These are phyloP conservation scores for Talaromyces sp. DNA, from an alignment of 2,329 filamentous ascomycete genomes.

Conservation along the genomic window DNA sequence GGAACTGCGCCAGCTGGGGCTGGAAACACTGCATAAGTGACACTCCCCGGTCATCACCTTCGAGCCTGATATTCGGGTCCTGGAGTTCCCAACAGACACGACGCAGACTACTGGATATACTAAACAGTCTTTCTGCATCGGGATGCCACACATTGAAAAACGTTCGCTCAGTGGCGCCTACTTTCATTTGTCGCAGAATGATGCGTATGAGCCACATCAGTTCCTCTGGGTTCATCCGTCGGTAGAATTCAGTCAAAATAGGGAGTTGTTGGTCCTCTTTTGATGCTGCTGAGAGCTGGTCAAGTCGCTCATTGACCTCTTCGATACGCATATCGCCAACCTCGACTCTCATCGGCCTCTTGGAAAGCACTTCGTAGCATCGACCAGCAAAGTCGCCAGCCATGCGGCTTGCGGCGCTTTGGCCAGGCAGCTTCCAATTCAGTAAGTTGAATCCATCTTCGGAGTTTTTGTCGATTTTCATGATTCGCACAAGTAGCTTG, in stretches of 20 bases:
- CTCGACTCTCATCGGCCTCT: constrained; percentile 68
- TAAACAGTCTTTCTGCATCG: constrained; percentile 73
- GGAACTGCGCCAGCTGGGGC: constrained; percentile 88
- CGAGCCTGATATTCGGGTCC: constrained; percentile 65
- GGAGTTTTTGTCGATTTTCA: constrained; percentile 86
- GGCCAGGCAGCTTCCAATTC: constrained; percentile 86
- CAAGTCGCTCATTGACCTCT: constrained; percentile 81
- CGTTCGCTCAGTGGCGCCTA: constrained; percentile 78
- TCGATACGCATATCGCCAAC: constrained; percentile 77
- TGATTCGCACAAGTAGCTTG: constrained; percentile 82
- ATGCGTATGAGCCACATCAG: constrained; percentile 93
- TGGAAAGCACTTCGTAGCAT: constrained; percentile 80
- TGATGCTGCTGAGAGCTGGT: constrained; percentile 66
- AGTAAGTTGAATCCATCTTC: constrained; percentile 80
- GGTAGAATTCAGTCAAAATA: constrained; percentile 79
- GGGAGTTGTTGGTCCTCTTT: constrained; percentile 80
- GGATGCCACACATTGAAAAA: constrained; percentile 78
- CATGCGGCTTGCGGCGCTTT: constrained; percentile 55
- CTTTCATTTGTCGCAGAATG: constrained; percentile 72
- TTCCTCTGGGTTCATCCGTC: constrained; percentile 87
- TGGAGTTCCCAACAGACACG: constrained; percentile 92
- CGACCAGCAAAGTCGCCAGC: constrained; percentile 89
- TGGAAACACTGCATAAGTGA: constrained; percentile 92
- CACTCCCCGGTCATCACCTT: constrained; percentile 69
- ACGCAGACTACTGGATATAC: constrained; percentile 81